Evolutionary conservation across 345 rosid genomes (phyloP).

Genomic region (Rhodamnia argentea): DNA sequence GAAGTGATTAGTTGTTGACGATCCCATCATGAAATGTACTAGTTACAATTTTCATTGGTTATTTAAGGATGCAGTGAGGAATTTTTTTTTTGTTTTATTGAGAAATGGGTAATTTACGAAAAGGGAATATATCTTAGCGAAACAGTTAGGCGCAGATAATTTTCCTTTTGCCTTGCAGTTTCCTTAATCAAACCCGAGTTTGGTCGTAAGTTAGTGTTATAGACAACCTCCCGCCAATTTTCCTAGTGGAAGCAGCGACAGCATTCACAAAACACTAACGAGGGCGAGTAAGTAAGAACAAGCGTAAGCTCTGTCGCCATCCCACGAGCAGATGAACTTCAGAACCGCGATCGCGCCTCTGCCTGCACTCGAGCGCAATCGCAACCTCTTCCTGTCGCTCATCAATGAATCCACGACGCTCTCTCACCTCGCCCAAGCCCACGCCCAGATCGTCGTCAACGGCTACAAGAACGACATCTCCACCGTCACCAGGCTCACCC

Average conservation of each 20-base stretch:
- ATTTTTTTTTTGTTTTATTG: too few species aligned
- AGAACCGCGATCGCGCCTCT: background rate
- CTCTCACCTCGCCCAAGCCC: slow-evolving; percentile 52
- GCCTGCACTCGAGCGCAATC: slow-evolving; percentile 5
- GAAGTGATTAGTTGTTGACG: background rate
- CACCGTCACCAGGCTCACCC: slow-evolving; percentile 57
- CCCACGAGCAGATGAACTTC: background rate
- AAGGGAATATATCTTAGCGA: too few species aligned
- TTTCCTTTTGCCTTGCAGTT: background rate
- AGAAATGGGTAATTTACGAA: too few species aligned
- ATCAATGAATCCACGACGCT: slow-evolving; percentile 26
- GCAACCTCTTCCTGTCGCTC: slow-evolving; percentile 29
- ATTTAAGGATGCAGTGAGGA: background rate
- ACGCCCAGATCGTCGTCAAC: slow-evolving; percentile 51
- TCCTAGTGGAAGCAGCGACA: background rate
- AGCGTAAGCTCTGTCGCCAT: background rate
- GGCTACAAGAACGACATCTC: slow-evolving; percentile 40
- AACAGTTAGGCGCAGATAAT: too few species aligned
- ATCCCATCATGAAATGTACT: background rate
- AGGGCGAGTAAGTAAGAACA: background rate
- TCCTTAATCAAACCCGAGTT: background rate
- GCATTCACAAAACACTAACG: background rate
- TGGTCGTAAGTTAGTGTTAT: too few species aligned
- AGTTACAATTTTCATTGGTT: too few species aligned
- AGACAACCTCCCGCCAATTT: background rate